Evolutionary conservation across 257 asterid genomes (phyloP).

Genomic region (Cynanchum wilfordii): DNA sequence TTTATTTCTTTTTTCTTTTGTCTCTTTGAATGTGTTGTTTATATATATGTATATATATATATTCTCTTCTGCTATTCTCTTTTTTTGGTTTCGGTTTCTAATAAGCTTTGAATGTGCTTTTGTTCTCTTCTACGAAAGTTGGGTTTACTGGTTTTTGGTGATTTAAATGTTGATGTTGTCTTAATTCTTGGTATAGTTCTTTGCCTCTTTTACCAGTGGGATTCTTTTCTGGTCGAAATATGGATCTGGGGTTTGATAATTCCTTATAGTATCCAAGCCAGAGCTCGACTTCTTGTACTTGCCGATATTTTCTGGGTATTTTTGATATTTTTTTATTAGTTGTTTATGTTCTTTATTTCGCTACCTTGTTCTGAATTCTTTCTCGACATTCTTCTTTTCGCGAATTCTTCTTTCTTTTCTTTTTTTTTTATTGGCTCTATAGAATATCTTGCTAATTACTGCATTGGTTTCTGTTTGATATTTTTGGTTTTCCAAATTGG

Average conservation of each 20-base stretch:
- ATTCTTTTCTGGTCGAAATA: constrained; percentile 13
- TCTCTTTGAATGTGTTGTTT: constrained; percentile 7
- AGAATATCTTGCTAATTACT: background rate
- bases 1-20: constrained; percentile 22
- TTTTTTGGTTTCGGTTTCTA: constrained; percentile 17
- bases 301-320: constrained; percentile 3
- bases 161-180: constrained; percentile 12
- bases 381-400: background rate
- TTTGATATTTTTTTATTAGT: constrained; percentile 1
- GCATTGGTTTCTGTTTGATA: background rate
- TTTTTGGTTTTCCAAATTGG: background rate
- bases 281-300: constrained; percentile 11
- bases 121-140: constrained; percentile 12
- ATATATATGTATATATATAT: background rate
- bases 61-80: background rate
- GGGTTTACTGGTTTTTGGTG: constrained; percentile 12
- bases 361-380: background rate
- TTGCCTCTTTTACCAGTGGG: constrained; percentile 5
- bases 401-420: background rate
- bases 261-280: constrained; percentile 2
- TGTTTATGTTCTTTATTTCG: constrained; percentile 1
- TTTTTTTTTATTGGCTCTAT: background rate
- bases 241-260: constrained; percentile 36
- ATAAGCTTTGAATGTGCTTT: constrained; percentile 20
- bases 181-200: constrained; percentile 12